Percentiles rank a stretch among this genome's conserved stretches.
phyloP scores from a whole-genome alignment of 768 basidiomycete genomes.

The Mycena polygramma region DNA sequence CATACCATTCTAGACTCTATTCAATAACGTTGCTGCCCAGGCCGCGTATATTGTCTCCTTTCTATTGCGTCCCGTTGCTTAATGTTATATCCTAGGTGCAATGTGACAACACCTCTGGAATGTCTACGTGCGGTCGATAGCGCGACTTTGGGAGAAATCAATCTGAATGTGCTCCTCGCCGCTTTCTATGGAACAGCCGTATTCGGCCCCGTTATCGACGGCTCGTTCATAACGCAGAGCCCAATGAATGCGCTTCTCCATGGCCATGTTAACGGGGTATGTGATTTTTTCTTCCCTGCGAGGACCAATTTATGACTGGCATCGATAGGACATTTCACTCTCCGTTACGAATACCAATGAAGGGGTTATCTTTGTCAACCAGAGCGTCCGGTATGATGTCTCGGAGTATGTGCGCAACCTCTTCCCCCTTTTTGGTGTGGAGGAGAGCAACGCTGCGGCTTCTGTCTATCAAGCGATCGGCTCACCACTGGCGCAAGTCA shows the following conservation, averaged over 20 bases:
- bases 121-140: constrained; percentile 18
- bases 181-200: constrained; percentile 41
- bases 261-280: neutral
- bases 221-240: constrained; percentile 46
- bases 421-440: constrained; percentile 35
- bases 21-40: constrained; percentile 18
- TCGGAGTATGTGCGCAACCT: constrained; percentile 37
- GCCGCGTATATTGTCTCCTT: neutral
- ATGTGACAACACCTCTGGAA: neutral
- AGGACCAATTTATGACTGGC: too few species aligned
- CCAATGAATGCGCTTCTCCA: constrained; percentile 44
- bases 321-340: constrained; percentile 33
- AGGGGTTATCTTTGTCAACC: constrained; percentile 40
- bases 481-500: constrained; percentile 39
- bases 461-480: constrained; percentile 34
- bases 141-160: constrained; percentile 38
- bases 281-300: too few species aligned
- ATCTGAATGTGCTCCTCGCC: constrained; percentile 29
- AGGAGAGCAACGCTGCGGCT: constrained; percentile 20
- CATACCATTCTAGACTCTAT: neutral
- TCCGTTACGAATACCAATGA: constrained; percentile 44
- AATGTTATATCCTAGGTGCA: constrained; percentile 1
- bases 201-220: constrained; percentile 48
- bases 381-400: constrained; percentile 22
- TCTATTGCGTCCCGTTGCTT: constrained; percentile 9